A percentile compares a stretch with the other conserved stretches of the same genome.
phyloP scores from a whole-genome alignment of 352 stramenopile genomes.

The Phytophthora constricta region DNA sequence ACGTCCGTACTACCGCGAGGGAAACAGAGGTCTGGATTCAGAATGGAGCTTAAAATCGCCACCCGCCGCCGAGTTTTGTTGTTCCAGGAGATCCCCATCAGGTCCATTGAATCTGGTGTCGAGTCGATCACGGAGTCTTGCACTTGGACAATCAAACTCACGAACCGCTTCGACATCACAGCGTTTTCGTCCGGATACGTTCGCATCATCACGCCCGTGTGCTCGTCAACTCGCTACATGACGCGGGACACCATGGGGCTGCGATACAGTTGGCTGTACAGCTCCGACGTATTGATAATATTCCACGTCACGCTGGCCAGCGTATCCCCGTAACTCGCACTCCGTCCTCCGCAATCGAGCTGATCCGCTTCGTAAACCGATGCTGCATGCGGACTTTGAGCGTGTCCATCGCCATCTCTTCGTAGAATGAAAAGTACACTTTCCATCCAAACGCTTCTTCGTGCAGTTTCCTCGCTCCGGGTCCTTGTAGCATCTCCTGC shows the following conservation, averaged over 20 bases:
- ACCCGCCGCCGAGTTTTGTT: constrained; percentile 27
- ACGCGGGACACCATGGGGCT: constrained; percentile 48
- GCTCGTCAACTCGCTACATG: constrained; percentile 46
- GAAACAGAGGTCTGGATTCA: constrained; percentile 42
- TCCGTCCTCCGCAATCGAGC: constrained; percentile 24
- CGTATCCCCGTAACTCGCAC: constrained; percentile 40
- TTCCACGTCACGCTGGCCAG: constrained; percentile 43
- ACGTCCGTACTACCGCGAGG: constrained; percentile 20
- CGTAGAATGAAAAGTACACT: constrained; percentile 38
- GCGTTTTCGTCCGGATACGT: constrained; percentile 46
- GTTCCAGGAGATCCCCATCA: constrained; percentile 10
- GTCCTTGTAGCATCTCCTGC: constrained; percentile 29
- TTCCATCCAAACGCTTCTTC: constrained; percentile 45
- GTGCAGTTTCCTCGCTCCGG: constrained; percentile 28
- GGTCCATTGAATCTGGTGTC: constrained; percentile 3
- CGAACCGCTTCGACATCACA: constrained; percentile 41
- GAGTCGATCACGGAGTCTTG: constrained; percentile 43
- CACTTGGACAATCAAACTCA: constrained; percentile 38
- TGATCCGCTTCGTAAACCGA: constrained; percentile 45
- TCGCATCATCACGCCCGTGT: constrained; percentile 49
- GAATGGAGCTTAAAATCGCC: constrained; percentile 35
- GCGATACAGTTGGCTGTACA: constrained; percentile 51
- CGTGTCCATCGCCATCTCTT: background rate
- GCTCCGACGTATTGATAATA: constrained; percentile 42
- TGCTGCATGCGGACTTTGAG: constrained; percentile 41